Conservation (phyloP, 331 rosid species). For the Pyrus hybrid region DNA sequence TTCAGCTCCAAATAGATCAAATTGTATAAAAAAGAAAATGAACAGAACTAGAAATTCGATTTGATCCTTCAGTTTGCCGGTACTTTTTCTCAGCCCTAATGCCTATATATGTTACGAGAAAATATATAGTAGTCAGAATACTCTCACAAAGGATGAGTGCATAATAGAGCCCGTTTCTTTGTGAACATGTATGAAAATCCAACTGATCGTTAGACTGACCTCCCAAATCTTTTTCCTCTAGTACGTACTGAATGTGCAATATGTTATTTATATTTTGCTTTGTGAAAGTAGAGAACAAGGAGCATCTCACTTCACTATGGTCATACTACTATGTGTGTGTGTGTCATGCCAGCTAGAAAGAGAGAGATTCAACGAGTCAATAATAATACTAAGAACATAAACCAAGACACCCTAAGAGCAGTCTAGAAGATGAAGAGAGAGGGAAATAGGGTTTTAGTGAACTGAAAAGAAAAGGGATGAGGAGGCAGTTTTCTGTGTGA, state of each 20-base stretch:
- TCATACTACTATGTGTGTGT: slow-evolving; percentile 39
- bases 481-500: slow-evolving; percentile 22
- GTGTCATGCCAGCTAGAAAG: slow-evolving; percentile 35
- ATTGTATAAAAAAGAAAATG: no score
- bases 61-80: neutral
- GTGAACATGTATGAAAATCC: neutral
- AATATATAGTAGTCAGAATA: no score
- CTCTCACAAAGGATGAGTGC: neutral
- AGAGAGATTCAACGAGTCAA: neutral
- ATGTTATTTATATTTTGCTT: neutral
- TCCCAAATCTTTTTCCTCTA: neutral
- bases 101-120: neutral
- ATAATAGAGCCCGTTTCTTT: neutral
- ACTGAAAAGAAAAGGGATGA: neutral
- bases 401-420: neutral
- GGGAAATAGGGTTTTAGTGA: neutral
- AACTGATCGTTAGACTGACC: neutral
- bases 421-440: neutral
- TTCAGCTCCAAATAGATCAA: neutral
- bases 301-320: slow-evolving; percentile 28
- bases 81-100: no score
- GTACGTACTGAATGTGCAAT: no score
- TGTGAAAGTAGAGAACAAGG: slow-evolving; percentile 12
- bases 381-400: neutral
- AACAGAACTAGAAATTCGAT: neutral